phyloP scores from a whole-genome alignment of 208 protist genomes.

The Trypanosoma congolense region DNA sequence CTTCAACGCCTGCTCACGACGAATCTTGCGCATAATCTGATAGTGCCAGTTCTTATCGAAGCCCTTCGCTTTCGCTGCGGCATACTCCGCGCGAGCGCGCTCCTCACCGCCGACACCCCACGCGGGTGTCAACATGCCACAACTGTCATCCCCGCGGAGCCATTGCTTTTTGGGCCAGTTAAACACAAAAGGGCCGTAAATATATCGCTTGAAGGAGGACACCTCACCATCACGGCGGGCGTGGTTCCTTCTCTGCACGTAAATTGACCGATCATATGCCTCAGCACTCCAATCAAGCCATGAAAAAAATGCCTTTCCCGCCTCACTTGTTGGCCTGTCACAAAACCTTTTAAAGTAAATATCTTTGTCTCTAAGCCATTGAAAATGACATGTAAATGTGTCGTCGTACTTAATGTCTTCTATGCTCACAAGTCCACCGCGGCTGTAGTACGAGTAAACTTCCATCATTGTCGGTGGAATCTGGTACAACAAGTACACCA shows the following conservation, averaged over 20 bases:
- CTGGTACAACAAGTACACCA: slow-evolving; percentile 86
- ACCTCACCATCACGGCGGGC: slow-evolving; percentile 68
- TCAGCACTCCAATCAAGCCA: slow-evolving; percentile 88
- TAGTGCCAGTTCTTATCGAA: slow-evolving; percentile 89
- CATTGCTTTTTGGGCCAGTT: slow-evolving; percentile 89
- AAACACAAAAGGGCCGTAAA: slow-evolving; percentile 88
- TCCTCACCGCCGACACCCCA: slow-evolving; percentile 84
- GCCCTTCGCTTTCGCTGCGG: slow-evolving; percentile 67
- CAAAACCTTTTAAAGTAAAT: slow-evolving; percentile 87
- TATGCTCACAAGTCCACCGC: slow-evolving; percentile 73
- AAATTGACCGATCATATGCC: slow-evolving; percentile 80
- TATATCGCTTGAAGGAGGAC: slow-evolving; percentile 60
- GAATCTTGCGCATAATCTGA: slow-evolving; percentile 87
- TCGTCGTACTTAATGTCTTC: slow-evolving; percentile 88
- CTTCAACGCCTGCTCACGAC: slow-evolving; percentile 72
- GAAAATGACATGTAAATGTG: slow-evolving; percentile 56
- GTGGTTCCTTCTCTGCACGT: slow-evolving; percentile 69
- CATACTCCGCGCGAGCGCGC: slow-evolving; percentile 72
- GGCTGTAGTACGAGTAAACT: slow-evolving; percentile 88
- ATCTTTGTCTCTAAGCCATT: slow-evolving; percentile 65
- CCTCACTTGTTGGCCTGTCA: slow-evolving; percentile 79
- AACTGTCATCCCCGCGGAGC: slow-evolving; percentile 83
- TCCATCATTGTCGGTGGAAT: slow-evolving; percentile 89
- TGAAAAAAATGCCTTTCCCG: slow-evolving; percentile 79
- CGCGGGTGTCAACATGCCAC: slow-evolving; percentile 55